Conservation (phyloP, 129 eudicot species). For the Oenanthe sinensis region DNA sequence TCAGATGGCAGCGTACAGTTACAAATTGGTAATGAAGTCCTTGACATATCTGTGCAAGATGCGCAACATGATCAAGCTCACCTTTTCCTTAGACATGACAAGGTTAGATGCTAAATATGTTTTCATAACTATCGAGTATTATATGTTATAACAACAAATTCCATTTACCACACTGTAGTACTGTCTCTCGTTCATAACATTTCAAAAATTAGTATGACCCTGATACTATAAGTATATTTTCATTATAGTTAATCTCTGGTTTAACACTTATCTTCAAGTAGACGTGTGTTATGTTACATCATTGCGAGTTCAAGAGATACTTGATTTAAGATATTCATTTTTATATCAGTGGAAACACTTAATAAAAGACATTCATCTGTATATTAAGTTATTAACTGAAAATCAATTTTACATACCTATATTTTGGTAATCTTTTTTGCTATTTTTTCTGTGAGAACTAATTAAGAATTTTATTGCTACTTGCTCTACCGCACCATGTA, state of each 20-base stretch:
- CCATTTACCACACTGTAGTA: not conserved
- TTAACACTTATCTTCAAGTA: too few relatives aligned
- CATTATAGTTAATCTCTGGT: not conserved
- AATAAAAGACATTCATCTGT: too few relatives aligned
- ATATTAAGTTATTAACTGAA: too few relatives aligned
- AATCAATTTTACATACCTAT: not conserved
- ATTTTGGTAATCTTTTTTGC: not conserved
- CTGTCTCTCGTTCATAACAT: not conserved
- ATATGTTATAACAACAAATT: not conserved
- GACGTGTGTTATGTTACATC: not conserved
- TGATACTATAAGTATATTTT: not conserved
- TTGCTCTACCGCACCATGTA: conserved; percentile 14
- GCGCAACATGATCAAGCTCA: conserved; percentile 94
- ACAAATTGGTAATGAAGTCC: conserved; percentile 89
- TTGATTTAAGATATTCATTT: not conserved
- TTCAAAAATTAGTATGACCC: not conserved
- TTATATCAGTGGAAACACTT: too few relatives aligned
- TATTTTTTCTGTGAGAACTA: conserved; percentile 2
- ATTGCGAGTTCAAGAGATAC: not conserved
- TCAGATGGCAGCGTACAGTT: conserved; percentile 96
- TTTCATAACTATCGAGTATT: not conserved
- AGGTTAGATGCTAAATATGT: conserved; percentile 33
- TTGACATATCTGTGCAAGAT: conserved; percentile 92
- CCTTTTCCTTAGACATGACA: conserved; percentile 90
- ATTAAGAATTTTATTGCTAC: not conserved